Evolutionary conservation across 495 filamentous ascomycete genomes (phyloP).

Genomic region (Annulohypoxylon nitens): DNA sequence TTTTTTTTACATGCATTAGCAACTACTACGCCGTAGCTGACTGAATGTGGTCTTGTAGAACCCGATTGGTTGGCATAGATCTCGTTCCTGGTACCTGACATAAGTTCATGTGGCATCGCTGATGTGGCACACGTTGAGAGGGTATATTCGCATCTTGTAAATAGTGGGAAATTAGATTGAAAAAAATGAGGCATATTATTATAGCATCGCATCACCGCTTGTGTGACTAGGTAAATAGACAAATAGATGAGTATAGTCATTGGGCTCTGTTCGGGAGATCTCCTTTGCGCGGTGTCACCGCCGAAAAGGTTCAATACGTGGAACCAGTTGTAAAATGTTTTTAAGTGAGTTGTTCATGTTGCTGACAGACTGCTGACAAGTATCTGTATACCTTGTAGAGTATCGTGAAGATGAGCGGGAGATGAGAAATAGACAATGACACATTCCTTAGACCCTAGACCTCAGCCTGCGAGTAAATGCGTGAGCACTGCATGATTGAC

Average conservation of each 20-base stretch:
- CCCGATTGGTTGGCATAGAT: slow-evolving; percentile 45
- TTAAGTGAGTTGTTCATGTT: slow-evolving; percentile 19
- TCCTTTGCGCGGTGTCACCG: slow-evolving; percentile 23
- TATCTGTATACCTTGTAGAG: slow-evolving; percentile 14
- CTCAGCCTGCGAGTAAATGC: slow-evolving; percentile 3
- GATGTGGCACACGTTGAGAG: slow-evolving; percentile 51
- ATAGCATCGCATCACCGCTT: slow-evolving; percentile 33
- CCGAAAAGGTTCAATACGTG: slow-evolving; percentile 42
- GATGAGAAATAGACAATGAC: slow-evolving; percentile 10
- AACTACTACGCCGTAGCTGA: slow-evolving; percentile 19
- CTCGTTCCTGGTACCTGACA: slow-evolving; percentile 57
- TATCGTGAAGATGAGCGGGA: slow-evolving; percentile 21
- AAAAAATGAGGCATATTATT: slow-evolving; percentile 32
- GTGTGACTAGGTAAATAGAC: slow-evolving; percentile 29
- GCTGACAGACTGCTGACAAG: slow-evolving; percentile 38
- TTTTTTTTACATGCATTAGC: slow-evolving; percentile 40
- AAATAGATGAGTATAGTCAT: slow-evolving; percentile 10
- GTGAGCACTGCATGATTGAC: slow-evolving; percentile 13
- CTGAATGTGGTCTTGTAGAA: slow-evolving; percentile 30
- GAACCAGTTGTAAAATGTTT: slow-evolving; percentile 34
- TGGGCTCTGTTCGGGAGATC: slow-evolving; percentile 24
- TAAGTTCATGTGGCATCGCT: slow-evolving; percentile 46
- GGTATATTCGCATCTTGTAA: slow-evolving; percentile 29
- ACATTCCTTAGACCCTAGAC: slow-evolving; percentile 11
- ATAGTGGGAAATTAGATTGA: slow-evolving; percentile 20